Evolutionary conservation across 768 basidiomycete genomes (phyloP), one percentile per base, ranked within the genome.

Genomic region (Gloeopeniophorella convolvens): DNA sequence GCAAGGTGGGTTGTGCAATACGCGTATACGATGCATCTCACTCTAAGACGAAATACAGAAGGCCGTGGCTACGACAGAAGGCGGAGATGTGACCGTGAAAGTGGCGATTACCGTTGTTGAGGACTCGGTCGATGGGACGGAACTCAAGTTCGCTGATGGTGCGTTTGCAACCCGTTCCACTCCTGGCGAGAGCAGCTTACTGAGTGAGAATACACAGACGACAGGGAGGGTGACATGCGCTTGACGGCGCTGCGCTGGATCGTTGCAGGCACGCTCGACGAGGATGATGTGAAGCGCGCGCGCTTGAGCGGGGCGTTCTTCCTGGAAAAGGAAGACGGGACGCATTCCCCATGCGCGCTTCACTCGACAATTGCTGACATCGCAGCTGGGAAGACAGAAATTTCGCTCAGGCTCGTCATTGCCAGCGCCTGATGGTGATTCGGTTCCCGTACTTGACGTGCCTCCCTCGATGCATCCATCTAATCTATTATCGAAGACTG

Each of bases 231-330:
- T 12, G 23, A 41, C 24, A 54, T 21, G 24, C 52, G 52, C 35
- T 34, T 54, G 11, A 30, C 11, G 7, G 52, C 46, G 15, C 28
- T 54, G 35, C 46, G 52, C 4, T 54, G 52, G 52, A 33, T 18
- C 31, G 35, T 32, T 13, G 30, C 52, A 13, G 20, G 15, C 2
- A 42, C 10, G 2, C 24, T 54, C 6, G 6, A 23, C 8, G 11
- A 1, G 6, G 35, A 28, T 2, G 18, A 37, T 1, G 26, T 10
- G 6, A 48, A 39, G 35, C 52, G 42, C 18, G 52, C 42, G 15
- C 51, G 51, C 35, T 30, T 24, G 18, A 23, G 16, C 23, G 35
- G 52, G 41, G 37, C 30, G 21, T 54, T 54, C 52, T 24, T 21
- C 23, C n/a, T n/a, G n/a, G 13, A 28, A 27, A 28, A 11, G 34